Conservation (phyloP, 805 yeast genomes). For the Candida succiphila region DNA sequence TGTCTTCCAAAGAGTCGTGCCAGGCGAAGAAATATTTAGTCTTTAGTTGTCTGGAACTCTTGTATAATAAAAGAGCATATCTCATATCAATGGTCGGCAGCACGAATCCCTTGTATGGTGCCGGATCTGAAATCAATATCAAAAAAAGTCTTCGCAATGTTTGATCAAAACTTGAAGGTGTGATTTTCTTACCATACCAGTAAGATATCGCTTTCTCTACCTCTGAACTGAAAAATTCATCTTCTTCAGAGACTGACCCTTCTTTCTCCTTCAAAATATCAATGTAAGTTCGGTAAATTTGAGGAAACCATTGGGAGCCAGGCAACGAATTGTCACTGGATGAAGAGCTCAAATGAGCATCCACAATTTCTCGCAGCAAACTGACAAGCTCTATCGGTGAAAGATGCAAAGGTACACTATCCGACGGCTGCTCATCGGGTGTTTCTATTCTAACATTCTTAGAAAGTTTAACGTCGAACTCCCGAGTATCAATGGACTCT, state of each 20-base stretch:
- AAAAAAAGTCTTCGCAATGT: conserved; percentile 7
- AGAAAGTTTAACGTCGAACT: not conserved
- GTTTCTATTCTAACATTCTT: not conserved
- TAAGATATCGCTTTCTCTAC: conserved; percentile 10
- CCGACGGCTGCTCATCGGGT: not conserved
- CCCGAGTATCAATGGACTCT: too few species aligned
- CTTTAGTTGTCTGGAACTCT: conserved; percentile 9
- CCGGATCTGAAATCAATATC: conserved; percentile 10
- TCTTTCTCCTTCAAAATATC: conserved; percentile 10
- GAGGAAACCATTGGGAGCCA: conserved; percentile 14
- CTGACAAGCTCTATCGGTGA: not conserved
- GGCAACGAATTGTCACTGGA: not conserved
- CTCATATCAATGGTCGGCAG: conserved; percentile 18
- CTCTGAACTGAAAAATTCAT: conserved; percentile 13
- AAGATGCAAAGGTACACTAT: not conserved
- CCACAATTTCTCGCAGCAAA: not conserved
- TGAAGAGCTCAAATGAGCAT: not conserved
- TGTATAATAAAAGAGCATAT: conserved; percentile 13
- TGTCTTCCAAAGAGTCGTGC: conserved; percentile 4
- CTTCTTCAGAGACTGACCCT: conserved; percentile 1
- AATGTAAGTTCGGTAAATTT: conserved; percentile 13
- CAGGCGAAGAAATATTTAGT: conserved; percentile 12
- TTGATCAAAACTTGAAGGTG: conserved; percentile 8
- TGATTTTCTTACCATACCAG: conserved; percentile 7
- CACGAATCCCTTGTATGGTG: conserved; percentile 5